Percentiles rank a stretch among this genome's conserved stretches.
phyloP scores from a whole-genome alignment of 129 eudicot species.

The Flaveria trinervia region DNA sequence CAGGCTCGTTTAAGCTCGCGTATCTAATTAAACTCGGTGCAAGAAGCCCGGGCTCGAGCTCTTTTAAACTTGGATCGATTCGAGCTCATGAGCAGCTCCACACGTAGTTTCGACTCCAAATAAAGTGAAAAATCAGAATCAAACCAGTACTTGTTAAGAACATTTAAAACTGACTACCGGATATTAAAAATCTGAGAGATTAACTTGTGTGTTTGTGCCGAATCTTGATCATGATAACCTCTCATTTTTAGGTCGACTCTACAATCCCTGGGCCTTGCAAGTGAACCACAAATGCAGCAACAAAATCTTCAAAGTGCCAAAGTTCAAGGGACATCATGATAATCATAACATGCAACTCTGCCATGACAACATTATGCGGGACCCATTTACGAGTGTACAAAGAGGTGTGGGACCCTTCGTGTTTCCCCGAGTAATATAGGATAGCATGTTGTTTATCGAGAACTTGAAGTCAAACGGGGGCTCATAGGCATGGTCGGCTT shows the following conservation, averaged over 20 bases:
- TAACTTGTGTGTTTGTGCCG: not conserved
- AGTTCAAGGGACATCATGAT: slow-evolving; percentile 49
- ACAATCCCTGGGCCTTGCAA: slow-evolving; percentile 61
- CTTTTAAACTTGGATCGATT: not conserved
- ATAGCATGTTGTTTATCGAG: not conserved
- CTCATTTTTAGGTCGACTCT: slow-evolving; percentile 56
- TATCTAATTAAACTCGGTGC: not conserved
- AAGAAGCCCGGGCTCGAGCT: not conserved
- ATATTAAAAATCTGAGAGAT: not conserved
- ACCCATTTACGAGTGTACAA: slow-evolving; percentile 23
- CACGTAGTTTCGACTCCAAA: not conserved
- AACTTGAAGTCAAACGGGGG: not conserved
- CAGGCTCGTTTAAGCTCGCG: not conserved
- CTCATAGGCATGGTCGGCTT: slow-evolving; percentile 9
- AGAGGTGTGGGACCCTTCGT: slow-evolving; percentile 11
- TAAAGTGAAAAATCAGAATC: not conserved
- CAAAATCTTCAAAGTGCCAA: slow-evolving; percentile 38
- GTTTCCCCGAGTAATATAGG: slow-evolving; percentile 17
- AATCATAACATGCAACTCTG: not conserved
- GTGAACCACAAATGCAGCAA: slow-evolving; percentile 45
- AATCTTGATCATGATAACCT: not conserved
- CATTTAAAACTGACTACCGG: not conserved
- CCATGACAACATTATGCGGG: not conserved
- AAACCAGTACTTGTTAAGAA: not conserved
- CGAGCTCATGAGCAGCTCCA: not conserved